A percentile compares a stretch with the other conserved stretches of the same genome.
Conservation (phyloP, 352 stramenopile genomes). For the Pythium pyrilobum region DNA sequence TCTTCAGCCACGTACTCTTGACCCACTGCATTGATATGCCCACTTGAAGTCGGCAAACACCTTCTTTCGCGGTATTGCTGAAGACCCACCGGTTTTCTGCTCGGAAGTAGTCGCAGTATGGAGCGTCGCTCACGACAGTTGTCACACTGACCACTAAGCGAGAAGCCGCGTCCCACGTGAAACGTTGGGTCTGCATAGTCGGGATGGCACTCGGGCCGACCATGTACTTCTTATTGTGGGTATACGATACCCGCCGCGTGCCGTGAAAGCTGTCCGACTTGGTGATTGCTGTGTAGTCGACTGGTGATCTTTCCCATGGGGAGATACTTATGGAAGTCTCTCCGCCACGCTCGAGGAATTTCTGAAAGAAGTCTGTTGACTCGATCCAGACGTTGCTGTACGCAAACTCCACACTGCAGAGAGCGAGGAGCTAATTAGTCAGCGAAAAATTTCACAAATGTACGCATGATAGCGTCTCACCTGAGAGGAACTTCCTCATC, state of each 20-base stretch:
- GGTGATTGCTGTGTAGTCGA: conserved; percentile 47
- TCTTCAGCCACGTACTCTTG: conserved; percentile 87
- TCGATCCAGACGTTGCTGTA: conserved; percentile 60
- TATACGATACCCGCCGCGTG: conserved; percentile 49
- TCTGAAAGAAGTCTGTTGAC: conserved; percentile 38
- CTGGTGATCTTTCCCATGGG: conserved; percentile 36
- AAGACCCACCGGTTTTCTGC: conserved; percentile 86
- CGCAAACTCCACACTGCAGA: conserved; percentile 52
- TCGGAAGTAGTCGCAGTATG: conserved; percentile 85
- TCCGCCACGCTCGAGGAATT: conserved; percentile 37
- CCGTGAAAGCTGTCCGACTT: conserved; percentile 62
- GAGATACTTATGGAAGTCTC: conserved; percentile 58
- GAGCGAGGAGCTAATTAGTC: background rate
- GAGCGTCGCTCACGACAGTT: conserved; percentile 66
- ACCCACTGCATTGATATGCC: conserved; percentile 69
- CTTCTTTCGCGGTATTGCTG: conserved; percentile 38
- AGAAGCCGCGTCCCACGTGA: conserved; percentile 33
- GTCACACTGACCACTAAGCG: conserved; percentile 71
- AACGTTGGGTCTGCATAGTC: conserved; percentile 66
- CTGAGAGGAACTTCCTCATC: conserved; percentile 66
- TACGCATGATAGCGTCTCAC: conserved; percentile 24
- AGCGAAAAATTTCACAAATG: background rate
- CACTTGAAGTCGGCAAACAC: conserved; percentile 44
- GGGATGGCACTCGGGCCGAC: conserved; percentile 75
- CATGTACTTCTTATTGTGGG: conserved; percentile 89